These are phyloP conservation scores for Venturia nashicola DNA, from an alignment of 2,329 filamentous ascomycete species.

Conservation along the genomic window DNA sequence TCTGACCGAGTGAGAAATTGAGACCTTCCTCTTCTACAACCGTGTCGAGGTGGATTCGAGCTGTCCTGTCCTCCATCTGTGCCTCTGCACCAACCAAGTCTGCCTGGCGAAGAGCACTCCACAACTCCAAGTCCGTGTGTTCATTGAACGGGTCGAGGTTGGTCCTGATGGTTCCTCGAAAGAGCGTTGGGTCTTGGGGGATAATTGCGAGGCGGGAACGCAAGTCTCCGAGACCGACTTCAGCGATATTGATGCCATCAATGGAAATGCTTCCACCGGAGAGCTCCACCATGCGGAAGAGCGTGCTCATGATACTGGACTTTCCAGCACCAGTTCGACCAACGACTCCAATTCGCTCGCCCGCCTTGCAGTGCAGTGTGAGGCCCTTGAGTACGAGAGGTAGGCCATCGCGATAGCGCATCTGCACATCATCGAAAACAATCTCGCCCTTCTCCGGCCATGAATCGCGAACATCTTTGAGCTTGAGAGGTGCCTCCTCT, in stretches of 20 bases:
- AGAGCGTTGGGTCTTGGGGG: constrained; percentile 73
- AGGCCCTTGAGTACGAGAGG: constrained; percentile 38
- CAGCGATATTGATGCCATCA: constrained; percentile 48
- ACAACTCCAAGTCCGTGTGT: constrained; percentile 65
- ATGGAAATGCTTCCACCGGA: constrained; percentile 35
- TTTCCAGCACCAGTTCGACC: constrained; percentile 76
- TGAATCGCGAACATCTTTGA: constrained; percentile 52
- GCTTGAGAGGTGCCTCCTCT: constrained; percentile 76
- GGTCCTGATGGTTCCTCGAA: constrained; percentile 65
- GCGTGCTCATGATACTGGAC: constrained; percentile 69
- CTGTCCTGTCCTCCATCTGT: constrained; percentile 31
- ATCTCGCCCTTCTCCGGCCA: constrained; percentile 82
- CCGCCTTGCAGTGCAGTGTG: constrained; percentile 56
- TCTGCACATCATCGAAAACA: constrained; percentile 36
- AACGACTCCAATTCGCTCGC: constrained; percentile 71
- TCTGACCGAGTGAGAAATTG: constrained; percentile 90
- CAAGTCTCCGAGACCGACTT: constrained; percentile 61
- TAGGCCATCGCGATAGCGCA: constrained; percentile 38
- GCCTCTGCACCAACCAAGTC: constrained; percentile 49
- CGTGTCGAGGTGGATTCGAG: constrained; percentile 69
- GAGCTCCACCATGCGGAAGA: constrained; percentile 56
- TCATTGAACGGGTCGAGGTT: constrained; percentile 75
- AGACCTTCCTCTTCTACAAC: constrained; percentile 86
- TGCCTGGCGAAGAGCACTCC: constrained; percentile 65
- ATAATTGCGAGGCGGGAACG: constrained; percentile 70